These are phyloP conservation scores for Thraustochytrium sp. DNA, from an alignment of 352 stramenopile species.

Conservation along the genomic window DNA sequence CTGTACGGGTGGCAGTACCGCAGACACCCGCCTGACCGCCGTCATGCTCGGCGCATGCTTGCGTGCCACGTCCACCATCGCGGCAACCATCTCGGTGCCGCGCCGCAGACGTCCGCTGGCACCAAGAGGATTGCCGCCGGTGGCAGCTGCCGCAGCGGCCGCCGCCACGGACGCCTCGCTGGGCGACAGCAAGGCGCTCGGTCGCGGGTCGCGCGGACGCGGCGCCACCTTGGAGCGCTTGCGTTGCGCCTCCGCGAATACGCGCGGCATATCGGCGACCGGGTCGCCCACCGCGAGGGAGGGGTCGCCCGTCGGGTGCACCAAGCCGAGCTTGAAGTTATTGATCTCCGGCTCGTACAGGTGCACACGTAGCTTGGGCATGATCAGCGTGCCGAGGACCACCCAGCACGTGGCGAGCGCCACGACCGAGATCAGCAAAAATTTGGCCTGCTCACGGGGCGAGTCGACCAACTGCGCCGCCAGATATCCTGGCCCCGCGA, in stretches of 20 bases:
- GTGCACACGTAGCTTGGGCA: constrained; percentile 20
- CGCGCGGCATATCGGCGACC: constrained; percentile 7
- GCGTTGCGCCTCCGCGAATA: neutral
- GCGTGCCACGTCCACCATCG: no score
- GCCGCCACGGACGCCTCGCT: neutral
- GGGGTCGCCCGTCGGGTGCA: constrained; percentile 22
- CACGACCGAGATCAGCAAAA: constrained; percentile 1
- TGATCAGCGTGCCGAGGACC: constrained; percentile 19
- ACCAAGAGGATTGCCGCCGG: no score
- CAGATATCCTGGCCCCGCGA: neutral
- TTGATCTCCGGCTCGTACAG: constrained; percentile 33
- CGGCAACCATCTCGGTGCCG: no score
- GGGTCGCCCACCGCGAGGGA: constrained; percentile 31
- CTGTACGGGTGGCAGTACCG: neutral
- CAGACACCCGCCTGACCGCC: neutral
- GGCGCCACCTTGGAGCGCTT: neutral
- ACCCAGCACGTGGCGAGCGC: neutral
- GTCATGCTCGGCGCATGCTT: no score
- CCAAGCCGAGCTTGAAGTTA: constrained; percentile 35
- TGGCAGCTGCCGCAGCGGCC: no score
- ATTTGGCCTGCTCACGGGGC: constrained; percentile 18
- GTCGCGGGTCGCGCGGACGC: neutral
- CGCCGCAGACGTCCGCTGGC: no score
- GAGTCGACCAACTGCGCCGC: neutral
- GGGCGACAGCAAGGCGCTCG: neutral